Evolutionary conservation across 148 eudicot species (phyloP), one percentile per base, ranked within the genome.

Genomic region (Simmondsia chinensis): DNA sequence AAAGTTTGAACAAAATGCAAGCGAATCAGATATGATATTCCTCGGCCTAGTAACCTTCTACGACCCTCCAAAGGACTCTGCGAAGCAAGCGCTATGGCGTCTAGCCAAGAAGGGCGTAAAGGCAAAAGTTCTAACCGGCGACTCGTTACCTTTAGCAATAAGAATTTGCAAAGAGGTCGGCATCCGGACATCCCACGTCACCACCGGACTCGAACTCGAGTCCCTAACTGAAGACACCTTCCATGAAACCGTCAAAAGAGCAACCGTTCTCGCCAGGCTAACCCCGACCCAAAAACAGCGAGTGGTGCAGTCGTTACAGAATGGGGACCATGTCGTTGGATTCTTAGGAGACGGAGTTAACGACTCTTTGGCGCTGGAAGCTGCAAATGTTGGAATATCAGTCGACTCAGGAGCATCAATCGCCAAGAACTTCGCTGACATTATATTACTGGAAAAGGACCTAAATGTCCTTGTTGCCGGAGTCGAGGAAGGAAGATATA

Each of bases 281-380:
- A 67, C 77, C 42, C 77, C 77, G 14, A 67, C 61, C 35, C 77
- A 58, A 48, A 72, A 72, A 39, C 70, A 56, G 4, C 65, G 77
- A 12, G 72, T 67, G 2, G 70, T 72, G 30, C 69, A 63, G 33
- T 72, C 77, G 1, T 32, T 72, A 22, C 77, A 72, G 49, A 49
- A 59, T 0, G 69, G 73, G 42, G 63, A 50, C 3, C 72, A 72
- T 36, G 51, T 72, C 8, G 69, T 72, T 16, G 77, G 77, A 6
- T 72, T 67, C 54, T 30, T 72, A 56, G 77, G 77, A 20, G 77
- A 72, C 3, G 77, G 77, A 11, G 59, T 72, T 8, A 72, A 72
- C 27, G 77, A 72, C 66, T 58, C 77, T 0, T 62, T 72, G 23
- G 77, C 70, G 14, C 52, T 72, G 5, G 70, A 72, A 15, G 70